Evolutionary conservation across 2,329 filamentous ascomycete species (phyloP).

Genomic region (Colletotrichum liriopes): DNA sequence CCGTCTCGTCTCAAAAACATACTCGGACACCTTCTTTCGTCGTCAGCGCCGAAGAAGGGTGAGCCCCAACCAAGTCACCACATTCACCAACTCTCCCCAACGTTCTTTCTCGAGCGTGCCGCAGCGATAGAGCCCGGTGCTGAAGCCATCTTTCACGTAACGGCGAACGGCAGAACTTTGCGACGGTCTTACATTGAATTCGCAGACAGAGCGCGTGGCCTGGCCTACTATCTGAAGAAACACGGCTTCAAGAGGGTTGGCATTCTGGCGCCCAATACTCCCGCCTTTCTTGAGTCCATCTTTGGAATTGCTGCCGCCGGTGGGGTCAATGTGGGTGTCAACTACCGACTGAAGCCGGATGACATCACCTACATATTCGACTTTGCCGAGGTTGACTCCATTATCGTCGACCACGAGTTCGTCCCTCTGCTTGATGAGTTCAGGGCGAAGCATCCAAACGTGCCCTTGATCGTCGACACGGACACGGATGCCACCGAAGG

Average conservation of each 20-base stretch:
- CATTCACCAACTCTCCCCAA: constrained; percentile 87
- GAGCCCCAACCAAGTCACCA: constrained; percentile 67
- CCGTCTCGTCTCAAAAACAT: constrained; percentile 74
- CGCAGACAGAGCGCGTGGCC: constrained; percentile 86
- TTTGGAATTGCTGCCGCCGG: constrained; percentile 90
- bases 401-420: constrained; percentile 91
- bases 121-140: constrained; percentile 90
- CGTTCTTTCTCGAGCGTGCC: constrained; percentile 88
- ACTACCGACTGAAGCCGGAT: constrained; percentile 80
- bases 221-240: constrained; percentile 89
- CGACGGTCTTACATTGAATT: constrained; percentile 85
- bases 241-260: constrained; percentile 84
- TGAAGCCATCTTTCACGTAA: constrained; percentile 88
- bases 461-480: constrained; percentile 83
- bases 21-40: constrained; percentile 64
- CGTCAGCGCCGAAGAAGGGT: constrained; percentile 44
- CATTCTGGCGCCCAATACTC: constrained; percentile 92
- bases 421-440: constrained; percentile 78
- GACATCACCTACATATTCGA: constrained; percentile 94
- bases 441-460: constrained; percentile 69
- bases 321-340: constrained; percentile 79
- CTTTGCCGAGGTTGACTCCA: constrained; percentile 87
- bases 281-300: constrained; percentile 91
- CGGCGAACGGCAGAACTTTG: constrained; percentile 81
- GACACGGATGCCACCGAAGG: constrained; percentile 87